Percentiles rank a stretch among this genome's conserved stretches.
Conservation (phyloP, 2,329 filamentous ascomycete species). For the Cladophialophora yegresii region DNA sequence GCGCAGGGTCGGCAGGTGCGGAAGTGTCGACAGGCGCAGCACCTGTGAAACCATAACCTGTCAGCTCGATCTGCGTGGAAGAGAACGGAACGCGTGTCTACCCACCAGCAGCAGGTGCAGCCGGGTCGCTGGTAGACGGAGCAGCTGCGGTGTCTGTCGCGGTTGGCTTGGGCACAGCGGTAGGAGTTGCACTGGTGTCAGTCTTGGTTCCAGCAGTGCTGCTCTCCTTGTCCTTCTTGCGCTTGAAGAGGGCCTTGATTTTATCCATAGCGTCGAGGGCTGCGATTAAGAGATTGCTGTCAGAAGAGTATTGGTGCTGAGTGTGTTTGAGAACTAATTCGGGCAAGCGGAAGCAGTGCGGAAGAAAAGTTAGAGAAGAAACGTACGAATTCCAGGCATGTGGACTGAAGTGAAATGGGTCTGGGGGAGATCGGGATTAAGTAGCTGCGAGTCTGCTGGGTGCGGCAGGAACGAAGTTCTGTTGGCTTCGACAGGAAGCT, state of each 20-base stretch:
- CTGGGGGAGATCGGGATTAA: constrained; percentile 25
- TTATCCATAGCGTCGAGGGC: constrained; percentile 37
- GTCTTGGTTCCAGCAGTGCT: constrained; percentile 28
- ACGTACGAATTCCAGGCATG: constrained; percentile 37
- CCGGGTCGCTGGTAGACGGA: constrained; percentile 29
- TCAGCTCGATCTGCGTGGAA: not conserved
- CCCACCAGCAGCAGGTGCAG: constrained; percentile 32
- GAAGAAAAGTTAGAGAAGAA: constrained; percentile 20
- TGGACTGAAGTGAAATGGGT: constrained; percentile 9
- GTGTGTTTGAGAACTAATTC: constrained; percentile 5
- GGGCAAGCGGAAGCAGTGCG: constrained; percentile 2
- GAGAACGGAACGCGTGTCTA: constrained; percentile 5
- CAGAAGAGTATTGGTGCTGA: constrained; percentile 16
- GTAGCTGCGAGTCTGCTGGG: constrained; percentile 16
- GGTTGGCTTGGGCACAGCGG: constrained; percentile 29
- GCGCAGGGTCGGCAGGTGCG: constrained; percentile 28
- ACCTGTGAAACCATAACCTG: constrained; percentile 19
- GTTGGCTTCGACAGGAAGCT: constrained; percentile 22
- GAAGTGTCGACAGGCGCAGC: constrained; percentile 25
- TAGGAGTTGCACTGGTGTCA: constrained; percentile 20
- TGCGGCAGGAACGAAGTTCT: constrained; percentile 10
- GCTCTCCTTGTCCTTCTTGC: constrained; percentile 29
- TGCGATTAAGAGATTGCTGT: constrained; percentile 20
- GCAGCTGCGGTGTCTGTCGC: constrained; percentile 27
- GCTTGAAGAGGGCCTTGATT: constrained; percentile 36